A percentile compares a stretch with the other conserved stretches of the same genome.
phyloP scores from a whole-genome alignment of 139 green algal genomes.

The Marvania coccoides region DNA sequence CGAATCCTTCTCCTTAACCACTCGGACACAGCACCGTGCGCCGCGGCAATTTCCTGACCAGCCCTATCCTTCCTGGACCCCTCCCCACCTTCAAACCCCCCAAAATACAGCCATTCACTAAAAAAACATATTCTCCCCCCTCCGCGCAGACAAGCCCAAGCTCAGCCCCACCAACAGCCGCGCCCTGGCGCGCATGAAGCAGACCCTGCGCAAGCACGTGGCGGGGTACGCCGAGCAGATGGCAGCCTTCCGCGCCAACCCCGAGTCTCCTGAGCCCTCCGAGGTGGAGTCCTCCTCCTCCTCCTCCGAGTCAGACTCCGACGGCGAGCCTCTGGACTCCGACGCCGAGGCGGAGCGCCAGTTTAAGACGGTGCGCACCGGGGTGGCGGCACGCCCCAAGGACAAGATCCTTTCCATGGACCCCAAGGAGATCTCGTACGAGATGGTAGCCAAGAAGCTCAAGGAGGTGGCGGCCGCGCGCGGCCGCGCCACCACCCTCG shows the following conservation, averaged over 20 bases:
- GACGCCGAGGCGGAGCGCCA: slow-evolving; percentile 18
- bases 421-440: slow-evolving; percentile 89
- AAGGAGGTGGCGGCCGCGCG: slow-evolving; percentile 77
- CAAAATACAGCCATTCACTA: not conserved
- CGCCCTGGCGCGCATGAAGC: slow-evolving; percentile 93
- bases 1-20: slow-evolving; percentile 22
- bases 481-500: slow-evolving; percentile 74
- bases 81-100: not conserved
- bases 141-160: slow-evolving; percentile 89
- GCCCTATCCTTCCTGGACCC: not conserved
- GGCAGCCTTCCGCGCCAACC: slow-evolving; percentile 34
- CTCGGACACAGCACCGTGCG: slow-evolving; percentile 11
- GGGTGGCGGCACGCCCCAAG: slow-evolving; percentile 41
- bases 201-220: slow-evolving; percentile 96
- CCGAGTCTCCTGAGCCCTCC: not conserved
- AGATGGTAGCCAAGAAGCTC: slow-evolving; percentile 93
- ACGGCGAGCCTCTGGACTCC: slow-evolving; percentile 7
- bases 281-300: not conserved
- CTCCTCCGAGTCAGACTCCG: not conserved
- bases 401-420: slow-evolving; percentile 85
- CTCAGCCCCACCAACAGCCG: slow-evolving; percentile 90
- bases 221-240: slow-evolving; percentile 49
- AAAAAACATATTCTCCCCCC: not conserved
- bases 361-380: slow-evolving; percentile 21
- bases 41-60: not conserved